A percentile compares a stretch with the other conserved stretches of the same genome.
Conservation (phyloP, 768 basidiomycete species). For the Candolleomyces efflorescens region DNA sequence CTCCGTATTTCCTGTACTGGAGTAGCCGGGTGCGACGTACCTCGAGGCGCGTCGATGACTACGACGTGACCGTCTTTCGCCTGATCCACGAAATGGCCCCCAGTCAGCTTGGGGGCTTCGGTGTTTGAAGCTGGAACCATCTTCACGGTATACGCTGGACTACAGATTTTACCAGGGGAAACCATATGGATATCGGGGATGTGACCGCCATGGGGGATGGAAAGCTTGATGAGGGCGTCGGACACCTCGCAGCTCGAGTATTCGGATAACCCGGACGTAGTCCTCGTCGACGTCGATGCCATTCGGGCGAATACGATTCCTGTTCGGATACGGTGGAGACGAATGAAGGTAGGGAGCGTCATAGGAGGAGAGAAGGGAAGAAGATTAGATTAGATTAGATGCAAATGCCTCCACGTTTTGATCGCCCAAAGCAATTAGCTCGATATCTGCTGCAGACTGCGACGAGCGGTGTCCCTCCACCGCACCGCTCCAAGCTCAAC, state of each 20-base stretch:
- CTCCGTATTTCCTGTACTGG: background rate
- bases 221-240: slow-evolving; percentile 83
- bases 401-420: slow-evolving; percentile 9
- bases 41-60: slow-evolving; percentile 68
- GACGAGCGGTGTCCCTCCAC: too few species aligned
- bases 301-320: background rate
- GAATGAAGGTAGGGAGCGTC: background rate
- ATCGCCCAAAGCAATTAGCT: slow-evolving; percentile 32
- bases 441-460: too few species aligned
- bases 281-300: slow-evolving; percentile 1
- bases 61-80: slow-evolving; percentile 61
- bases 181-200: slow-evolving; percentile 72
- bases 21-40: slow-evolving; percentile 33
- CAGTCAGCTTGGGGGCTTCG: slow-evolving; percentile 54
- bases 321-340: background rate
- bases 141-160: slow-evolving; percentile 83
- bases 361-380: background rate
- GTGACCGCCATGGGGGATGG: slow-evolving; percentile 64
- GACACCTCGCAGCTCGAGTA: slow-evolving; percentile 83
- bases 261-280: slow-evolving; percentile 20
- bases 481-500: too few species aligned
- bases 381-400: slow-evolving; percentile 5
- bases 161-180: slow-evolving; percentile 50
- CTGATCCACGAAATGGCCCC: slow-evolving; percentile 78
- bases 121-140: slow-evolving; percentile 64